These are phyloP conservation scores for Lactarius psammicola DNA, from an alignment of 768 basidiomycete genomes.

Conservation along the genomic window DNA sequence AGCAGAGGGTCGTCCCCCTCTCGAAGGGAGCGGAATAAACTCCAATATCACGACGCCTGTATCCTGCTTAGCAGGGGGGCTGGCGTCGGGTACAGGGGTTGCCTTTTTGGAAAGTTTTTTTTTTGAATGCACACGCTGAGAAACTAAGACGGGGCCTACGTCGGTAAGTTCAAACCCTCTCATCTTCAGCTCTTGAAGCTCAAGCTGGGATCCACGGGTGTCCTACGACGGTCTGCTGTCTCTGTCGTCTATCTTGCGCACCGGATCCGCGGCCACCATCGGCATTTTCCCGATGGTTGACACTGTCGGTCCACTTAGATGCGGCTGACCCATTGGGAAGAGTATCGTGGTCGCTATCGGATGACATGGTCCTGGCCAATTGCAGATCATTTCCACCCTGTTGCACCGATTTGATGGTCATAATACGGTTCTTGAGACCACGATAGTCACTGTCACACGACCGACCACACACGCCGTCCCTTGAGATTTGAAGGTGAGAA, in stretches of 20 bases:
- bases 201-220: not conserved
- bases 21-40: not conserved
- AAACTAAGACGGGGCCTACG: not conserved
- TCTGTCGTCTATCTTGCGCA: not conserved
- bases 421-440: constrained; percentile 27
- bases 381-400: not conserved
- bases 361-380: not conserved
- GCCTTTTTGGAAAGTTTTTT: constrained; percentile 12
- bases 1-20: not conserved
- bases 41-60: not conserved
- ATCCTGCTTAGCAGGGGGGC: not conserved
- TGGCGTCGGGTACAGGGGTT: not conserved
- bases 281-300: too few relatives aligned
- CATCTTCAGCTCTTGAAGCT: not conserved
- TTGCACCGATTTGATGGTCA: constrained; percentile 12
- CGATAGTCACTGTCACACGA: constrained; percentile 28
- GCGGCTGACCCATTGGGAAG: not conserved
- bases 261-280: not conserved
- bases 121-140: not conserved
- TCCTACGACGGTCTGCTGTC: not conserved
- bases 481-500: not conserved
- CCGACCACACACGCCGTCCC: not conserved
- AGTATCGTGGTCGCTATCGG: constrained; percentile 8
- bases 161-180: not conserved
- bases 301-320: not conserved